phyloP scores from a whole-genome alignment of 78 protist species.

The Diacronema lutheri region DNA sequence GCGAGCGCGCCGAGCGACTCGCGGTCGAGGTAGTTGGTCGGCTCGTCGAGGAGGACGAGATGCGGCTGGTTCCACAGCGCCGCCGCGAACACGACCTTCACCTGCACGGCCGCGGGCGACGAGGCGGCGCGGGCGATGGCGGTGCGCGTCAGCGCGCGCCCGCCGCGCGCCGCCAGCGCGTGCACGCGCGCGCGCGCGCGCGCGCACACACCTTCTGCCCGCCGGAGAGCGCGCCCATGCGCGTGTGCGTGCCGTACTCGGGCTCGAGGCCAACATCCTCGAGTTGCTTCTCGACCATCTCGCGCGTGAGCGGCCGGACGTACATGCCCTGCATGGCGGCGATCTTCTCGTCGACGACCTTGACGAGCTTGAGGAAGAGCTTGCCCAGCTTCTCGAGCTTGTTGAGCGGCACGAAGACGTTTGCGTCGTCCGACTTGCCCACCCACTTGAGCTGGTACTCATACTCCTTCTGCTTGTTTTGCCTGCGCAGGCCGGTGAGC shows the following conservation, averaged over 20 bases:
- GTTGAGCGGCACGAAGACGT: conserved; percentile 30
- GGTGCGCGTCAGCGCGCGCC: not conserved
- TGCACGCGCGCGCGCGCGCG: not conserved
- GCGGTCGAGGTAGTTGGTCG: conserved; percentile 89
- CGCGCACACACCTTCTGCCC: conserved; percentile 52
- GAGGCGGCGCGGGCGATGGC: not conserved
- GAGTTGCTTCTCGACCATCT: conserved; percentile 56
- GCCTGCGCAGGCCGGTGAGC: conserved; percentile 50
- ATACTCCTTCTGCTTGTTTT: conserved; percentile 25
- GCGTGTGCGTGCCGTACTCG: conserved; percentile 50
- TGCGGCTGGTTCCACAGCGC: conserved; percentile 52
- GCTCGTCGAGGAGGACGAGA: conserved; percentile 83
- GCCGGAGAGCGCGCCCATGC: conserved; percentile 42
- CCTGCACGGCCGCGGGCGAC: conserved; percentile 79
- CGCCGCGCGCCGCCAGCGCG: not conserved
- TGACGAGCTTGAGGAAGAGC: conserved; percentile 43
- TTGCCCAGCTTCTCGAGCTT: conserved; percentile 40
- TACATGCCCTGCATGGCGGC: conserved; percentile 23
- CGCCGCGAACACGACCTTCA: conserved; percentile 45
- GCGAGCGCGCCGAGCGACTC: conserved; percentile 51
- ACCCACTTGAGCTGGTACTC: conserved; percentile 37
- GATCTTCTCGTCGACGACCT: conserved; percentile 53
- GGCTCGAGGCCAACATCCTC: conserved; percentile 49
- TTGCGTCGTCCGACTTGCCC: conserved; percentile 12
- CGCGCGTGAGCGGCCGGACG: conserved; percentile 49